Evolutionary conservation across 805 yeast species (phyloP).

Genomic region (Zygoascus flipseniorum): DNA sequence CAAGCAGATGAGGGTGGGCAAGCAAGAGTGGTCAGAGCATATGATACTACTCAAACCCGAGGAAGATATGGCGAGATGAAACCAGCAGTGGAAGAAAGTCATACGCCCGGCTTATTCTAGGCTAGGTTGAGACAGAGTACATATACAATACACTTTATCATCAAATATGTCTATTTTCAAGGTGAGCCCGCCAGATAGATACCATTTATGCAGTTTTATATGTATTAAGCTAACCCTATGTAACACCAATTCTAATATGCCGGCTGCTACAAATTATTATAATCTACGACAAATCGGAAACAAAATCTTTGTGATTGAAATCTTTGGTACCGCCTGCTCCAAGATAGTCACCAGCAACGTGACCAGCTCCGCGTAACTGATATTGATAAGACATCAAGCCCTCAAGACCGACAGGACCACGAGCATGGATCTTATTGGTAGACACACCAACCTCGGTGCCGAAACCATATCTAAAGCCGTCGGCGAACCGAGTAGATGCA

Average conservation of each 20-base stretch:
- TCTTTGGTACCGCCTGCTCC: conserved; percentile 86
- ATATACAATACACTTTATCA: neutral
- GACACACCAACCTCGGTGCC: conserved; percentile 98
- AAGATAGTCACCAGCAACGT: conserved; percentile 79
- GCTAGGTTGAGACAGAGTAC: neutral
- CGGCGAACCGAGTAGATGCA: conserved; percentile 94
- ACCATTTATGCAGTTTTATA: neutral
- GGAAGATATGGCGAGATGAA: conserved; percentile 61
- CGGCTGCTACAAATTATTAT: neutral
- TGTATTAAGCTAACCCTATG: neutral
- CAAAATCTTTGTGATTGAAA: conserved; percentile 49
- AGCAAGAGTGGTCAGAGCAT: conserved; percentile 83
- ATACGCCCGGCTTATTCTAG: neutral
- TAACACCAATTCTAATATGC: neutral
- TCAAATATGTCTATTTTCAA: too few relatives aligned
- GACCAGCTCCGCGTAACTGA: conserved; percentile 87
- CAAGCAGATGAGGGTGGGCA: conserved; percentile 95
- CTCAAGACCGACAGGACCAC: conserved; percentile 98
- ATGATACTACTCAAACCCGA: conserved; percentile 83
- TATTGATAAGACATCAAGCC: conserved; percentile 95
- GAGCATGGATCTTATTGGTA: conserved; percentile 92
- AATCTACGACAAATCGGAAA: conserved; percentile 1
- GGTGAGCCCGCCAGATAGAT: too few relatives aligned
- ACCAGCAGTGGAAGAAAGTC: conserved; percentile 1
- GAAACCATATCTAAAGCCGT: conserved; percentile 96